Evolutionary conservation across 306 rosid genomes (phyloP).

Genomic region (Quercus robur): DNA sequence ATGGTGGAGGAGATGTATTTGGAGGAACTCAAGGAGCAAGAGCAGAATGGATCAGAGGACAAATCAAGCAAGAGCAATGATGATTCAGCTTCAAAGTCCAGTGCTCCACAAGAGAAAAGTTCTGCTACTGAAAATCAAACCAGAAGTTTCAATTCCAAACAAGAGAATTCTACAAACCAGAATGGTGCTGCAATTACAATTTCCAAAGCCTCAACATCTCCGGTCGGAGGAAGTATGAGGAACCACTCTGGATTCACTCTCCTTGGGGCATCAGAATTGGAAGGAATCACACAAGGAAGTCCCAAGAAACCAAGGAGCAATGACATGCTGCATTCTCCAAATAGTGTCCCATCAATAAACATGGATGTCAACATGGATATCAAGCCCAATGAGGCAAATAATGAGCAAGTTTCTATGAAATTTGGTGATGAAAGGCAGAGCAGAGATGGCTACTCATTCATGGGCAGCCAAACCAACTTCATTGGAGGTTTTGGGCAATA

Average conservation of each 20-base stretch:
- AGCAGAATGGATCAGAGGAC: constrained; percentile 53
- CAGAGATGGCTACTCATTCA: constrained; percentile 78
- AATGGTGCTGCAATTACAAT: constrained; percentile 35
- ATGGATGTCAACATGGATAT: constrained; percentile 52
- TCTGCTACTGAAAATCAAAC: constrained; percentile 36
- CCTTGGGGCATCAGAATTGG: constrained; percentile 79
- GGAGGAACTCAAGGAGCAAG: constrained; percentile 86
- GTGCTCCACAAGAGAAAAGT: constrained; percentile 37
- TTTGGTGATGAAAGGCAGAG: constrained; percentile 60
- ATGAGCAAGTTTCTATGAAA: constrained; percentile 55
- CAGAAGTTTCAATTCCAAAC: constrained; percentile 52
- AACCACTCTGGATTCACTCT: constrained; percentile 66
- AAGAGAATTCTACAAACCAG: constrained; percentile 36
- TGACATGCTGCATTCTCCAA: constrained; percentile 48
- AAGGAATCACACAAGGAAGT: constrained; percentile 83
- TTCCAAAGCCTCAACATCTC: constrained; percentile 50
- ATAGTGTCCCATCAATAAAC: constrained; percentile 39
- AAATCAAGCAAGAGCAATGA: constrained; percentile 59
- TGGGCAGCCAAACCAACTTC: constrained; percentile 73
- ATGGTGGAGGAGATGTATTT: constrained; percentile 97
- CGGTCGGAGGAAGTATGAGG: constrained; percentile 40
- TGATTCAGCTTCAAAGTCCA: constrained; percentile 41
- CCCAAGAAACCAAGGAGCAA: constrained; percentile 70
- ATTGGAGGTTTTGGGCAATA: constrained; percentile 80
- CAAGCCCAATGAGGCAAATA: constrained; percentile 41